Evolutionary conservation across 23 red algal genomes (phyloP).

Genomic region (Gracilaria gracilis): DNA sequence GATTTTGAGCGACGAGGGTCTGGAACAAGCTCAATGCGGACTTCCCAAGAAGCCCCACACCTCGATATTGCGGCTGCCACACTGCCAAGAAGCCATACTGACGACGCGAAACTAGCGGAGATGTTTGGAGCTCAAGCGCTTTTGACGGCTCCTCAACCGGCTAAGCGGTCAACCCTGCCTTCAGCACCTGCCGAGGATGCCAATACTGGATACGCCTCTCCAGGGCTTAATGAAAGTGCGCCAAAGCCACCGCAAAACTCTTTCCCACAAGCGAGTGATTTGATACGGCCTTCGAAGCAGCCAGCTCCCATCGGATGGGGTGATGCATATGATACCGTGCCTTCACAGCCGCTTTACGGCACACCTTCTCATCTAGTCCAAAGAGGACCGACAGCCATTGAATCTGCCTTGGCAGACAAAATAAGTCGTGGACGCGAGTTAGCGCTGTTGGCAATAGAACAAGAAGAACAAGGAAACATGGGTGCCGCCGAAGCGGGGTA

Average conservation of each 20-base stretch:
- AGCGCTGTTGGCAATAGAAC: constrained; percentile 20
- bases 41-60: constrained; percentile 1
- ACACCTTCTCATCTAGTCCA: neutral
- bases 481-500: constrained; percentile 53
- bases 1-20: neutral
- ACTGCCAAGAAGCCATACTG: constrained; percentile 10
- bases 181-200: neutral
- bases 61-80: constrained; percentile 13
- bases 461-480: constrained; percentile 62
- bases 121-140: constrained; percentile 32
- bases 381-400: constrained; percentile 1
- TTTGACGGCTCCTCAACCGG: neutral
- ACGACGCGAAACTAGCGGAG: constrained; percentile 35
- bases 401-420: constrained; percentile 33
- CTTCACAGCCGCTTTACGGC: constrained; percentile 32
- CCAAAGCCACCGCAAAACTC: neutral
- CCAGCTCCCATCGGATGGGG: constrained; percentile 51
- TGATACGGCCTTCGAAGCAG: neutral
- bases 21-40: neutral
- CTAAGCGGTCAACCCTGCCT: neutral
- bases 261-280: neutral
- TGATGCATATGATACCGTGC: constrained; percentile 11
- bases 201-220: neutral
- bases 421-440: constrained; percentile 44
- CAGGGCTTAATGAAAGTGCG: neutral